These are phyloP conservation scores for Calonectria naviculata DNA, from an alignment of 2,329 filamentous ascomycete genomes.

Conservation along the genomic window DNA sequence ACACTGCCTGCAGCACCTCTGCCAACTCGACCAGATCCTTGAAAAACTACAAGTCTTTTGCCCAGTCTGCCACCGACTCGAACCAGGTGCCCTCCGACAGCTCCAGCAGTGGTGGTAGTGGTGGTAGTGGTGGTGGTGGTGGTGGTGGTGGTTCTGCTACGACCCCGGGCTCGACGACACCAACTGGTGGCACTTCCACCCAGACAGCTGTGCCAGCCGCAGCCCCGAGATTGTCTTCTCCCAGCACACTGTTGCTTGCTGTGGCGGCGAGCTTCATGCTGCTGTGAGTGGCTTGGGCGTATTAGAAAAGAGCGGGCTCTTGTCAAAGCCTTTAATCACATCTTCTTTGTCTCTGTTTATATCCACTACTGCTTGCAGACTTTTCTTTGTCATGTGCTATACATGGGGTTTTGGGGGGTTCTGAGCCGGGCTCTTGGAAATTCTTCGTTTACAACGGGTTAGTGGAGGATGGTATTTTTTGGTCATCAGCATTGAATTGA, in stretches of 20 bases:
- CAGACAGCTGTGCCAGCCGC: constrained; percentile 30
- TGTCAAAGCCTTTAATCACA: constrained; percentile 34
- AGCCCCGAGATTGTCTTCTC: constrained; percentile 49
- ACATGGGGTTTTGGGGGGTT: constrained; percentile 13
- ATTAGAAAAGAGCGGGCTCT: neutral
- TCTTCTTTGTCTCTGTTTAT: constrained; percentile 32
- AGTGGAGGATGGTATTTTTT: neutral
- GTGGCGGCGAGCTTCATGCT: constrained; percentile 58
- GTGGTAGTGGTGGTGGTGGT: constrained; percentile 18
- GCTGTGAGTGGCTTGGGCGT: constrained; percentile 34
- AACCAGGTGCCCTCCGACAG: constrained; percentile 32
- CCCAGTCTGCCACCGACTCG: constrained; percentile 45
- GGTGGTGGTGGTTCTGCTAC: constrained; percentile 12
- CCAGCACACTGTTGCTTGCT: constrained; percentile 55
- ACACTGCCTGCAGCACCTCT: constrained; percentile 49
- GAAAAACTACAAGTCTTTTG: constrained; percentile 57
- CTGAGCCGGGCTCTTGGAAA: neutral
- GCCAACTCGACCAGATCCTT: constrained; percentile 66
- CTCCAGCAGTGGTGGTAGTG: constrained; percentile 28
- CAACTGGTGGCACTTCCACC: constrained; percentile 29
- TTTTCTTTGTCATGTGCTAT: constrained; percentile 5
- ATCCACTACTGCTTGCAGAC: constrained; percentile 5
- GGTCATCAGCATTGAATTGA: neutral
- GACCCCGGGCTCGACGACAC: constrained; percentile 34
- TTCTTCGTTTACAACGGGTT: neutral